Base-by-base conservation (phyloP, 441 rosid genomes). In the Populus hybrid region DNA sequence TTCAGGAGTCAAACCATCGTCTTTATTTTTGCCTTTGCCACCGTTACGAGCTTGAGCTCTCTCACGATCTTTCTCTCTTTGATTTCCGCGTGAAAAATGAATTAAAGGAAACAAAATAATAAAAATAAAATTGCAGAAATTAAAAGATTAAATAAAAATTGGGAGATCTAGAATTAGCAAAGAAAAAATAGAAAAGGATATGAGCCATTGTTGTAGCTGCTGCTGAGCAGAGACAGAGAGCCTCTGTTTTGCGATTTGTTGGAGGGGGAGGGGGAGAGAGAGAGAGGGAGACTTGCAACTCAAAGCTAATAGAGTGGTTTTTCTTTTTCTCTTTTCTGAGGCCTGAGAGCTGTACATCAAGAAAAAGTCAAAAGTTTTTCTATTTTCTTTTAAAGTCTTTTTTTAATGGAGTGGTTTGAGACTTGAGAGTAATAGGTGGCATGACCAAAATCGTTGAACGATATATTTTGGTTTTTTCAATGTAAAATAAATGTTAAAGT, bases 1-100 rank as follows among this genome's bases (percentile, higher is more conserved):
- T 73, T 93, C 94, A 0, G 93, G 95, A 64, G 97, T 93, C 83
- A 93, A 79, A 1, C 94, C 93, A 67, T 90, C 95, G 70, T 93
- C 95, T 73, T 93, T 90, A 54, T 0, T 16, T 73, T 83, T 89
- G 71, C 89, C 87, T 79, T 91, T 90, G 70, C 77, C 82, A 20
- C 35, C n/a, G 59, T 16, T 7, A 9, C 94, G 90, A 40, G 93
- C 78, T 80, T 85, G 87, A 76, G 97, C 86, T 80, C 93, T 84
- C 82, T 91, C 94, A 65, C 97, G 92, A 75, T 92, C 95, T 3
- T 83, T 77, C 8, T 90, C 97, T 72, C 97, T 90, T 85, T 92
- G 97, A 72, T 81, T 92, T 38, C 93, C 95, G 79, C 97, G 91
- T 89, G 84, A 72, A 34, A 63, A 40, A 11, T 59, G 35, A 10